These are phyloP conservation scores for Plantago major DNA, from an alignment of 257 asterid species.

Conservation along the genomic window DNA sequence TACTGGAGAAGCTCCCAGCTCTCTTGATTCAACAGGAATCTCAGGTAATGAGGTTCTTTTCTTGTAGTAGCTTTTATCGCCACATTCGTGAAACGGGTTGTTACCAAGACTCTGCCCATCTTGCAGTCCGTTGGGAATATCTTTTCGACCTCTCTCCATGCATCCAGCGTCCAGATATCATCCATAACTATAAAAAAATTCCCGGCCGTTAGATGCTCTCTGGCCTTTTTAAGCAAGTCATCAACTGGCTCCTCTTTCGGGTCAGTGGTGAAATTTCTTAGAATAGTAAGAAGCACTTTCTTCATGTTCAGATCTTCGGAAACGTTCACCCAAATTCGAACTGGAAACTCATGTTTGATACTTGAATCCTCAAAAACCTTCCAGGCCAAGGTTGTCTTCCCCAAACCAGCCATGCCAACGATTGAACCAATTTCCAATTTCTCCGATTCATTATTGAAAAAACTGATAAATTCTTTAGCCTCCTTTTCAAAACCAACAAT, in stretches of 20 bases:
- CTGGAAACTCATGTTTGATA: not conserved
- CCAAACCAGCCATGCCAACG: conserved; percentile 11
- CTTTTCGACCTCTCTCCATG: not conserved
- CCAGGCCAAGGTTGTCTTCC: conserved; percentile 1
- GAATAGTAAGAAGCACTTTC: not conserved
- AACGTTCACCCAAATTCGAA: conserved; percentile 5
- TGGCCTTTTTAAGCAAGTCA: not conserved
- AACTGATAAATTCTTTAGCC: not conserved
- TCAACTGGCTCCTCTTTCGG: not conserved
- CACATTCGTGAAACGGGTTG: not conserved
- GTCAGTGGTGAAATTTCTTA: not conserved
- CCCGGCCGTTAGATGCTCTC: not conserved
- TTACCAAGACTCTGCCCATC: conserved; percentile 5
- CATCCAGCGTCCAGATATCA: not conserved
- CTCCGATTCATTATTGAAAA: not conserved
- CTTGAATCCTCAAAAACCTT: conserved; percentile 1
- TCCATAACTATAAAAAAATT: conserved; percentile 4
- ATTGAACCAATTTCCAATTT: conserved; percentile 1
- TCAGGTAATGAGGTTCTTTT: not conserved
- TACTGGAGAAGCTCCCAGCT: conserved; percentile 6
- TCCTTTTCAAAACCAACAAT: not conserved
- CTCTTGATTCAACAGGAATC: not conserved
- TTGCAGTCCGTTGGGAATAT: not conserved
- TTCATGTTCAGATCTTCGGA: not conserved
- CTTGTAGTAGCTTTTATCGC: not conserved